Evolutionary conservation across 352 stramenopile genomes (phyloP).

Genomic region (Pythium volutum): DNA sequence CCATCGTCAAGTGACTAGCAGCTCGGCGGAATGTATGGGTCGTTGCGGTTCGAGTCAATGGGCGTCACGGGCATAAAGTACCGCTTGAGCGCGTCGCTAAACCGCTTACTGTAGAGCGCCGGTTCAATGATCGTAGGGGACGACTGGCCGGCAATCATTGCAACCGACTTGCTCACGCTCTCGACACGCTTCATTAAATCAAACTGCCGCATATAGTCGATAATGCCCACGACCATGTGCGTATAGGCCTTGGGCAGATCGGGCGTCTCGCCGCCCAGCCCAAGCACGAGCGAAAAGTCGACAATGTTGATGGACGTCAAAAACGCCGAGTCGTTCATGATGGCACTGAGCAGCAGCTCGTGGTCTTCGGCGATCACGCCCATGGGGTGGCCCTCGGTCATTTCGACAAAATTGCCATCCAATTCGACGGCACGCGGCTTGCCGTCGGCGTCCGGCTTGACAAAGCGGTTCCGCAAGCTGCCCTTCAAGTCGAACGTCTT

Average conservation of each 20-base stretch:
- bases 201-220: constrained; percentile 99
- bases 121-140: constrained; percentile 98
- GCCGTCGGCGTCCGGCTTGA: constrained; percentile 38
- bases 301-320: constrained; percentile 98
- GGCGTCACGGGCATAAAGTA: constrained; percentile 97
- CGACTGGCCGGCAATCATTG: constrained; percentile 97
- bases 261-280: constrained; percentile 62
- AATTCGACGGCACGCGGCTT: constrained; percentile 53
- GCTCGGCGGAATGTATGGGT: constrained; percentile 10
- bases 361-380: constrained; percentile 72
- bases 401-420: constrained; percentile 85
- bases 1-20: constrained; percentile 1
- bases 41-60: constrained; percentile 47
- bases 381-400: constrained; percentile 73
- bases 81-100: constrained; percentile 92
- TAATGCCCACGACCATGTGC: constrained; percentile 96
- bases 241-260: constrained; percentile 33
- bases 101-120: constrained; percentile 94
- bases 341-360: constrained; percentile 73
- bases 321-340: constrained; percentile 97
- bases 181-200: constrained; percentile 99
- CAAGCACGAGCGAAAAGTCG: constrained; percentile 98
- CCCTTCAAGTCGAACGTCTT: constrained; percentile 98
- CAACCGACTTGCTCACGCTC: constrained; percentile 96
- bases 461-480: constrained; percentile 93